phyloP scores from a whole-genome alignment of 2,329 filamentous ascomycete genomes.

The Stachybotrys chlorohalonatus region DNA sequence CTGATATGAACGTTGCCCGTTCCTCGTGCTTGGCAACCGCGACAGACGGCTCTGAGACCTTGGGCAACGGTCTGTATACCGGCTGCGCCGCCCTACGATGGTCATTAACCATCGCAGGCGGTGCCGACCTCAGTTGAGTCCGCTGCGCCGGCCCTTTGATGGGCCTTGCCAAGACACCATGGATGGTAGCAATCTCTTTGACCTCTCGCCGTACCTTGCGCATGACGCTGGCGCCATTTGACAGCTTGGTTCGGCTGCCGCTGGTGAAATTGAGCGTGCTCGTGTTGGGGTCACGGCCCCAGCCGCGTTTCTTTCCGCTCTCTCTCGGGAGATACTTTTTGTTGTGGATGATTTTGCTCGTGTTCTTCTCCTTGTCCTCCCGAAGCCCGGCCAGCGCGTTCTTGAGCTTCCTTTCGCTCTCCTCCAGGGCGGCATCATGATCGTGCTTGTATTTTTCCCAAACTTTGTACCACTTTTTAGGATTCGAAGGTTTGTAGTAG shows the following conservation, averaged over 20 bases:
- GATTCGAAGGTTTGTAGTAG: conserved; percentile 55
- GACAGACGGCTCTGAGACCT: conserved; percentile 9
- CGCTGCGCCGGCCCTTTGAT: conserved; percentile 16
- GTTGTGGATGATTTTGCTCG: conserved; percentile 45
- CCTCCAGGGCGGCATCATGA: conserved; percentile 47
- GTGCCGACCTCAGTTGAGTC: conserved; percentile 37
- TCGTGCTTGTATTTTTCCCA: conserved; percentile 61
- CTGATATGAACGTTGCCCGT: conserved; percentile 29
- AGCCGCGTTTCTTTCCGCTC: conserved; percentile 18
- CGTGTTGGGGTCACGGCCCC: conserved; percentile 17
- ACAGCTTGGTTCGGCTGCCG: conserved; percentile 43
- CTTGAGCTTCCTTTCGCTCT: conserved; percentile 50
- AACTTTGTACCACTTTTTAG: conserved; percentile 66
- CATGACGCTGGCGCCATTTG: conserved; percentile 43
- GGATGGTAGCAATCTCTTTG: conserved; percentile 39
- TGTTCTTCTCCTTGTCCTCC: conserved; percentile 47
- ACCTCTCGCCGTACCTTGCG: conserved; percentile 48
- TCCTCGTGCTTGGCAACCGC: conserved; percentile 21
- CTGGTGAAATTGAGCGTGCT: conserved; percentile 33
- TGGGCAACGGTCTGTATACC: conserved; percentile 15
- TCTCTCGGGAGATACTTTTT: conserved; percentile 34
- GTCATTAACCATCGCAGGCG: conserved; percentile 44
- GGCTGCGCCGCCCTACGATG: conserved; percentile 35
- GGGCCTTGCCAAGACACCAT: conserved; percentile 33
- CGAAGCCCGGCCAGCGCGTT: conserved; percentile 48